Evolutionary conservation across 805 yeast species (phyloP).

Genomic region (Pichia manshurica): DNA sequence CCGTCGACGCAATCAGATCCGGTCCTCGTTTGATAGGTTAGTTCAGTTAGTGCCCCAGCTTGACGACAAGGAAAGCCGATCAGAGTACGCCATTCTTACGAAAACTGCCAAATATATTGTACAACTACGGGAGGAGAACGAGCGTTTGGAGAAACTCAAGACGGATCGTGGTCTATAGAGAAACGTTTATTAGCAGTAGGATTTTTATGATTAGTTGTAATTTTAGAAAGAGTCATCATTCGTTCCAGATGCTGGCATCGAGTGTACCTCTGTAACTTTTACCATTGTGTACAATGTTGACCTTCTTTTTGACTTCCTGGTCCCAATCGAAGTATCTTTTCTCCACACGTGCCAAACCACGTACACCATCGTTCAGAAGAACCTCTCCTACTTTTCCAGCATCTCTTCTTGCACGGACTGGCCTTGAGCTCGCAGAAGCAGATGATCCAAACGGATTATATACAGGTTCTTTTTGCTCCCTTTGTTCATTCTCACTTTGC

Average conservation of each 20-base stretch:
- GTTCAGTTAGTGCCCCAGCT: constrained; percentile 73
- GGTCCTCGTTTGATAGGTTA: constrained; percentile 73
- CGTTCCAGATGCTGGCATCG: constrained; percentile 9
- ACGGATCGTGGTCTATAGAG: constrained; percentile 13
- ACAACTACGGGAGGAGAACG: constrained; percentile 45
- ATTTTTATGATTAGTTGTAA: too few relatives aligned
- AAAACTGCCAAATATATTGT: constrained; percentile 49
- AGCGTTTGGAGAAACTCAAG: constrained; percentile 6
- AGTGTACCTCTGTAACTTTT: constrained; percentile 4
- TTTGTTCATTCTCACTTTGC: neutral
- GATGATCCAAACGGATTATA: constrained; percentile 12
- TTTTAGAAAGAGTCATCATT: too few relatives aligned
- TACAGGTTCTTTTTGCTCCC: constrained; percentile 5
- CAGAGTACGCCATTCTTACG: constrained; percentile 70
- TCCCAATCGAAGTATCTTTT: constrained; percentile 31
- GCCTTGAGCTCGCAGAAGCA: neutral
- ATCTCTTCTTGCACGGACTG: constrained; percentile 14
- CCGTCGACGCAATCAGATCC: constrained; percentile 76
- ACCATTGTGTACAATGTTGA: constrained; percentile 2
- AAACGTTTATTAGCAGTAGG: too few relatives aligned
- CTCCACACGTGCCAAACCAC: constrained; percentile 61
- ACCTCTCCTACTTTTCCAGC: constrained; percentile 56
- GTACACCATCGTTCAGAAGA: constrained; percentile 47
- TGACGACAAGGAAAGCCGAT: constrained; percentile 62
- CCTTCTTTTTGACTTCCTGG: constrained; percentile 8